phyloP scores from a whole-genome alignment of 371 early-diverging fungal species.

The Syncephalastrum racemosum region DNA sequence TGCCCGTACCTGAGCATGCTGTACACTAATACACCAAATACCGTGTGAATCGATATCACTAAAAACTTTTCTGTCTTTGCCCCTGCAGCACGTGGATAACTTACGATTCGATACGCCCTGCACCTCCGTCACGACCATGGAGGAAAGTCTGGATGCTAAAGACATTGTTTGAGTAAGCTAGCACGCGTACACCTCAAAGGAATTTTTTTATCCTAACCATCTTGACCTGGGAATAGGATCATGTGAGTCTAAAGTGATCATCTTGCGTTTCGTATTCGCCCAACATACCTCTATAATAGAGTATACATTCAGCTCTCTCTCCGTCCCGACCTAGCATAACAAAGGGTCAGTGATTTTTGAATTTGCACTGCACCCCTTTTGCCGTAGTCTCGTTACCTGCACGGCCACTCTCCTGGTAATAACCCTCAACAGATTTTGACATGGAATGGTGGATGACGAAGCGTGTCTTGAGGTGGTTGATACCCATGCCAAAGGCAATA shows the following conservation, averaged over 20 bases:
- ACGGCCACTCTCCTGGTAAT: conserved; percentile 94
- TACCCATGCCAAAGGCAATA: conserved; percentile 96
- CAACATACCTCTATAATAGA: conserved; percentile 61
- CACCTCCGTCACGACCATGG: conserved; percentile 64
- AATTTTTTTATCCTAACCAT: conserved; percentile 37
- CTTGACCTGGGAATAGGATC: conserved; percentile 32
- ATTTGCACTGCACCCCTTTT: background rate
- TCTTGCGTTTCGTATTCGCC: too few relatives aligned
- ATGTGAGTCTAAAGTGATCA: too few relatives aligned
- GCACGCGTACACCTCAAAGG: background rate
- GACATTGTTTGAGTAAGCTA: background rate
- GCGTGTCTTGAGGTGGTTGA: conserved; percentile 83
- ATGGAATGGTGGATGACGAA: conserved; percentile 87
- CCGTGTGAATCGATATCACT: background rate
- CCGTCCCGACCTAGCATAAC: conserved; percentile 59
- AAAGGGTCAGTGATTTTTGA: background rate
- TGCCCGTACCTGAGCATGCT: conserved; percentile 70
- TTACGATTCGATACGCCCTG: conserved; percentile 59
- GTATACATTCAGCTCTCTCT: conserved; percentile 66
- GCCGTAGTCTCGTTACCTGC: conserved; percentile 57
- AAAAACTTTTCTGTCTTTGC: background rate
- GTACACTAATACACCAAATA: conserved; percentile 36
- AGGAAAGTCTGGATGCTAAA: conserved; percentile 56
- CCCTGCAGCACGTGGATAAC: background rate
- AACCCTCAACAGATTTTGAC: conserved; percentile 86